Percentiles rank a stretch among this genome's conserved stretches.
phyloP scores from a whole-genome alignment of 768 basidiomycete genomes.

The Russula sp. region DNA sequence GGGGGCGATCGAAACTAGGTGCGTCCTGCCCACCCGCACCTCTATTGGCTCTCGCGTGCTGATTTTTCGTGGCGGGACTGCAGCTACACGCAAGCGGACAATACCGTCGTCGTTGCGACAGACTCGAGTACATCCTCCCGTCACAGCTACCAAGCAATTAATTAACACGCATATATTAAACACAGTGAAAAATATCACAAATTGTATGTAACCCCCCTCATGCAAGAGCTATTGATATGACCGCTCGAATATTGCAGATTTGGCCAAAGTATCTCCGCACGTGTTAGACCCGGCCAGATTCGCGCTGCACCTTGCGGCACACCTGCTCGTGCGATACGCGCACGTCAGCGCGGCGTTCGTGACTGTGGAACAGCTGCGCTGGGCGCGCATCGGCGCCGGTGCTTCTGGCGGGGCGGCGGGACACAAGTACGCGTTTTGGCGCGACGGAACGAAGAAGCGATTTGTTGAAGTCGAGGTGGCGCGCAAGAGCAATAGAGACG shows the following conservation, averaged over 20 bases:
- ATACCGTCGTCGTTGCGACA: slow-evolving; percentile 82
- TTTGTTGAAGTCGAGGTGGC: slow-evolving; percentile 47
- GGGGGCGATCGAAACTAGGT: slow-evolving; percentile 77
- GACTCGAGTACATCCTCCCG: slow-evolving; percentile 50
- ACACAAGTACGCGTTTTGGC: slow-evolving; percentile 76
- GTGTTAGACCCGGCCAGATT: slow-evolving; percentile 80
- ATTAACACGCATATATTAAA: background rate
- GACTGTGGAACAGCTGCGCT: slow-evolving; percentile 73
- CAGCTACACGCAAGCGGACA: slow-evolving; percentile 87
- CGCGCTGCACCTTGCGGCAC: slow-evolving; percentile 78
- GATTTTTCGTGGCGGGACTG: too few relatives aligned
- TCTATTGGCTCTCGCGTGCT: background rate
- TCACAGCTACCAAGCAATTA: background rate
- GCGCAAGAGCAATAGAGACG: background rate
- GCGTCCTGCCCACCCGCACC: slow-evolving; percentile 9
- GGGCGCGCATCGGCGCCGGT: slow-evolving; percentile 66
- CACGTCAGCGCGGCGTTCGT: slow-evolving; percentile 69
- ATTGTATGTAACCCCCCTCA: slow-evolving; percentile 27
- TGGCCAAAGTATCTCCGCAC: slow-evolving; percentile 87
- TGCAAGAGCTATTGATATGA: accelerated
- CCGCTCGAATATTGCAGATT: slow-evolving; percentile 37
- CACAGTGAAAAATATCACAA: slow-evolving; percentile 38
- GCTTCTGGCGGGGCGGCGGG: slow-evolving; percentile 31
- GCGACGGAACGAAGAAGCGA: slow-evolving; percentile 89
- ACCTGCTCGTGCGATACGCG: slow-evolving; percentile 73